A percentile compares a stretch with the other conserved stretches of the same genome.
Evolutionary conservation across 2,329 filamentous ascomycete species (phyloP).

Genomic region (Sclerotiophoma versabilis): DNA sequence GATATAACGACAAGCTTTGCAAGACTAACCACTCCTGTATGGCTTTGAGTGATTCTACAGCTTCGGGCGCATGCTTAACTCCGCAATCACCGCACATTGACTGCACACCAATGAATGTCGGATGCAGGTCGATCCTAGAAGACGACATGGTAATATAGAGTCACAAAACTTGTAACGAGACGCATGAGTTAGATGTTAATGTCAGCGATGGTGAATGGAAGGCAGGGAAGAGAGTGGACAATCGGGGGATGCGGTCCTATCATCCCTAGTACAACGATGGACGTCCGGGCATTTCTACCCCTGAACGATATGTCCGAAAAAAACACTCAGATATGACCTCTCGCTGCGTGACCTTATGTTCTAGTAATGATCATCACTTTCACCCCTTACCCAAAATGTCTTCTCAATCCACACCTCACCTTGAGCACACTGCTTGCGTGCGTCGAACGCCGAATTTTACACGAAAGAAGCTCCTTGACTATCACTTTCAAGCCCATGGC

Average conservation of each 20-base stretch:
- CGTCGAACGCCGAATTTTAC: conserved; percentile 4
- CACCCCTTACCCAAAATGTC: background rate
- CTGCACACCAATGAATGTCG: too few relatives aligned
- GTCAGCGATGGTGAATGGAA: too few relatives aligned
- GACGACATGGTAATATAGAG: too few relatives aligned
- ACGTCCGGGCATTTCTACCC: too few relatives aligned
- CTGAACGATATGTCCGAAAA: too few relatives aligned
- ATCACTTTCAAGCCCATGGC: conserved; percentile 6
- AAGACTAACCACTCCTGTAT: background rate
- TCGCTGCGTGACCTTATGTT: background rate
- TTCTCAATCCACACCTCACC: background rate
- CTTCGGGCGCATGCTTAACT: background rate
- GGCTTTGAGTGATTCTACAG: background rate
- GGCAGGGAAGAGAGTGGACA: too few relatives aligned
- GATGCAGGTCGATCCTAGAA: too few relatives aligned
- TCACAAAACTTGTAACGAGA: too few relatives aligned
- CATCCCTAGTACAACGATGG: too few relatives aligned
- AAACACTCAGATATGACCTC: too few relatives aligned
- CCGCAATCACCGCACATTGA: background rate
- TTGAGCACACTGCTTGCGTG: conserved; percentile 5
- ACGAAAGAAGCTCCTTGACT: conserved; percentile 9
- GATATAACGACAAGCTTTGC: background rate
- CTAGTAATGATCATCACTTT: background rate
- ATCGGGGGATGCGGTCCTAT: too few relatives aligned
- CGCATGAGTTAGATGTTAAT: too few relatives aligned